Base-by-base conservation (phyloP, 371 early-diverging fungal species). In the Batkoa obscura region DNA sequence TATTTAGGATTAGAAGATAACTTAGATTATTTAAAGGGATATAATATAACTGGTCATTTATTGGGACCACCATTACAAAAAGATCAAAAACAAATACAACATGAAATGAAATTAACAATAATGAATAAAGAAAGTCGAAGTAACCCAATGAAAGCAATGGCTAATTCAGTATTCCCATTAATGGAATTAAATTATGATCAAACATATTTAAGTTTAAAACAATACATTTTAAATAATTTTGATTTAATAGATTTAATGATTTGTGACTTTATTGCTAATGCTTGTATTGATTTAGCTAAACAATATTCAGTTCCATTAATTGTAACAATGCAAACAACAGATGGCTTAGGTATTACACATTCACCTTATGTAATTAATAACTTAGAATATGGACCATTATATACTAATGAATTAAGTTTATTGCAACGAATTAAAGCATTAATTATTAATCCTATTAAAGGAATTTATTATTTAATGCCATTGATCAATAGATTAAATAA, bases 201-300 rank as follows among this genome's bases (percentile, higher is more conserved):
- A 23, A 23, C 23, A 23, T 23, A 23, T 23, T 23, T 23, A 23
- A 23, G 23, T 23, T 23, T 23, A 23, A 23, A 23, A 23, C 23
- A 23, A 23, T 23, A 23, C 23, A 23, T 23, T 23, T 23, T 23
- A 23, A 23, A 23, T 23, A 48, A 32, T 9, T 5, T 9, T 31
- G 49, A 48, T 31, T 3, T 6, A 17, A 35, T 39, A 4, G 43
- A 55, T 4, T 17, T 60, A 30, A 60, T 53, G 6, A 42, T 64
- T 17, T 64, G 65, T 50, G 65, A 64, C 36, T 60, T 60, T 23
- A 30, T 64, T 10, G 55, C 62, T 33, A 32, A 56, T 32, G 54
- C 59, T 1, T 64, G 65, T 30, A 23, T 59, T 15, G 65, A 64
- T 49, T 57, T 59, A 17, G 65, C 65, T 9, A 41, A 50, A 33